phyloP scores from a whole-genome alignment of 257 asterid genomes.

The Capsicum pubescens region DNA sequence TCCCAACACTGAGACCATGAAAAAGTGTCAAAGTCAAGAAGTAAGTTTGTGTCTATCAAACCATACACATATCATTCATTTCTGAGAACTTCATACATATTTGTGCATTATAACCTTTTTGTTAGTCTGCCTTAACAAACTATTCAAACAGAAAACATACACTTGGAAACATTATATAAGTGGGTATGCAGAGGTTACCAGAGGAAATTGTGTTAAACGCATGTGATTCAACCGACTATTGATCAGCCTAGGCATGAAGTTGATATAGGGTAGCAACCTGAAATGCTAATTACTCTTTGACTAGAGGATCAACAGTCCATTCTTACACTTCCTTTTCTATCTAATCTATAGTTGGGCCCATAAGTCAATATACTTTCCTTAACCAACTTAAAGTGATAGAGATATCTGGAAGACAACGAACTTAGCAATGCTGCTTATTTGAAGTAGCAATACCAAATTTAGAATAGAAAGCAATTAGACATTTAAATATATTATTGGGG shows the following conservation, averaged over 20 bases:
- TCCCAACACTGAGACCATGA: conserved; percentile 67
- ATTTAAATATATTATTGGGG: not conserved
- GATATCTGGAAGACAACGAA: conserved; percentile 17
- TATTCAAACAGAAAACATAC: not conserved
- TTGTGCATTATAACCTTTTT: not conserved
- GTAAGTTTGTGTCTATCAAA: conserved; percentile 30
- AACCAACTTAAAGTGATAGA: conserved; percentile 6
- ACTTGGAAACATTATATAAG: not conserved
- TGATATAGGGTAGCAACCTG: conserved; percentile 8
- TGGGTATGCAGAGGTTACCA: not conserved
- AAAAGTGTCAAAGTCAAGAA: conserved; percentile 33
- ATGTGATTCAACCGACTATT: conserved; percentile 8
- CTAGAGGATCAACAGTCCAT: not conserved
- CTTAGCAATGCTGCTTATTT: not conserved
- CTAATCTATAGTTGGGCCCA: conserved; percentile 15
- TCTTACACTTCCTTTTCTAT: conserved; percentile 16
- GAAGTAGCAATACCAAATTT: not conserved
- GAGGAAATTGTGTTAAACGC: conserved; percentile 10
- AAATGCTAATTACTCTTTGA: conserved; percentile 17
- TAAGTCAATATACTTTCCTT: not conserved
- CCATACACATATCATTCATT: conserved; percentile 21
- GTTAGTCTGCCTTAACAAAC: conserved; percentile 10
- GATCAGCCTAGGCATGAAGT: conserved; percentile 15
- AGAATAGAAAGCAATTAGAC: not conserved
- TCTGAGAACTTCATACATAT: not conserved